A percentile compares a stretch with the other conserved stretches of the same genome.
These are phyloP conservation scores for Skeletonema potamos DNA, from an alignment of 108 stramenopile genomes.

Conservation along the genomic window DNA sequence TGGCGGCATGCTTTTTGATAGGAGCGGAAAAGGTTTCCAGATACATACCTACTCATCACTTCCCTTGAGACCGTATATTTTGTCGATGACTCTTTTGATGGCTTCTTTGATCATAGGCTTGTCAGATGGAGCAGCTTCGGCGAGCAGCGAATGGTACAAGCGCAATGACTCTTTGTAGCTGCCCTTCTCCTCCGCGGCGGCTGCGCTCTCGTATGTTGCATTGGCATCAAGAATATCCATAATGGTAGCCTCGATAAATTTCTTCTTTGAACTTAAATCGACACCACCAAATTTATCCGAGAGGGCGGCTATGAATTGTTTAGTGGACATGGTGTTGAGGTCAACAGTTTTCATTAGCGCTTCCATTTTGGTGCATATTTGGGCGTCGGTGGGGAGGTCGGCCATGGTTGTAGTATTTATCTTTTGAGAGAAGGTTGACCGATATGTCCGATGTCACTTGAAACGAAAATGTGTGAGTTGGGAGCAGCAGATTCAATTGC, in stretches of 20 bases:
- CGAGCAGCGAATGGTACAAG: no score
- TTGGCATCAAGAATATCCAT: constrained; percentile 61
- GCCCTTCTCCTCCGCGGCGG: no score
- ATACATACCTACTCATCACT: constrained; percentile 1
- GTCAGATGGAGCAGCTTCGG: no score
- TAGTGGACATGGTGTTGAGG: constrained; percentile 67
- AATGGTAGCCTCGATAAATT: constrained; percentile 66
- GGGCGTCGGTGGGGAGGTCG: constrained; percentile 24
- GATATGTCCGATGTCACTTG: no score
- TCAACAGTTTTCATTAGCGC: constrained; percentile 66
- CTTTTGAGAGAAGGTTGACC: no score
- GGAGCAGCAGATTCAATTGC: no score
- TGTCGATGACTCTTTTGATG: background rate
- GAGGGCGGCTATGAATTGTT: constrained; percentile 72
- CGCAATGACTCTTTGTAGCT: no score
- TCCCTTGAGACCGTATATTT: constrained; percentile 15
- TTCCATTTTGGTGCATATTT: constrained; percentile 44
- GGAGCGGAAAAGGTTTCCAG: constrained; percentile 8
- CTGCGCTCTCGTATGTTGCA: no score
- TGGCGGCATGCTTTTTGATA: constrained; percentile 1
- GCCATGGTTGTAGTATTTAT: constrained; percentile 19
- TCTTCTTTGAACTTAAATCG: constrained; percentile 51
- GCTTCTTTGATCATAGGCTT: background rate
- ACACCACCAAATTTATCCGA: constrained; percentile 58
- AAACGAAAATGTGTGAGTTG: no score